phyloP scores from a whole-genome alignment of 768 basidiomycete species.

The Mycena chlorophos region DNA sequence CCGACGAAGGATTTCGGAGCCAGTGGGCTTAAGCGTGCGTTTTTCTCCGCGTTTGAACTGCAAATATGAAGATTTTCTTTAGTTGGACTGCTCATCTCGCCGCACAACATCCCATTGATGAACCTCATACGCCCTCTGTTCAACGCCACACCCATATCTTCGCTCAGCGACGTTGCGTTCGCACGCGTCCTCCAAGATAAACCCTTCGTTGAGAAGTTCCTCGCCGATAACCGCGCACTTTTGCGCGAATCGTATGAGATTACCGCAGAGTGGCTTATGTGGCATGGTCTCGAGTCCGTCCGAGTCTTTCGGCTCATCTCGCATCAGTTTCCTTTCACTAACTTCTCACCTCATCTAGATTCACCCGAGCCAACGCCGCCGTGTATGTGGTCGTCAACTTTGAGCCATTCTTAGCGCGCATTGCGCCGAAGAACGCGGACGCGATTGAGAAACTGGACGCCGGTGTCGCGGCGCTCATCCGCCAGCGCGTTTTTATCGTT shows the following conservation, averaged over 20 bases:
- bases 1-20: constrained; percentile 34
- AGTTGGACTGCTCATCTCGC: constrained; percentile 27
- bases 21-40: constrained; percentile 26
- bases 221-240: constrained; percentile 18
- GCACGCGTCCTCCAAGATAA: constrained; percentile 25
- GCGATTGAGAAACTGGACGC: constrained; percentile 10
- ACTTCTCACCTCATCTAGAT: constrained; percentile 1
- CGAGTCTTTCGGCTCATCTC: neutral
- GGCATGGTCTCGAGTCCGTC: constrained; percentile 20
- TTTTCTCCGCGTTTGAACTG: neutral
- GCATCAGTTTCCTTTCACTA: neutral
- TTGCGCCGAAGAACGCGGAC: neutral
- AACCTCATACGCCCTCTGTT: constrained; percentile 20
- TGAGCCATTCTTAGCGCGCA: constrained; percentile 16
- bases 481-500: constrained; percentile 16
- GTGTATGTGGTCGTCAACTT: constrained; percentile 17
- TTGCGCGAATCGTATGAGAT: constrained; percentile 26
- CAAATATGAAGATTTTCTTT: neutral
- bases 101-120: constrained; percentile 16
- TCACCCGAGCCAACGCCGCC: constrained; percentile 17
- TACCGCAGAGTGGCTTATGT: constrained; percentile 26
- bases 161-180: constrained; percentile 26
- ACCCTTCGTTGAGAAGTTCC: constrained; percentile 18
- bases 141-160: constrained; percentile 24
- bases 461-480: constrained; percentile 14